A percentile compares a stretch with the other conserved stretches of the same genome.
phyloP scores from a whole-genome alignment of 1,284 basidiomycete genomes.

The Sanguinoderma infundibulare region DNA sequence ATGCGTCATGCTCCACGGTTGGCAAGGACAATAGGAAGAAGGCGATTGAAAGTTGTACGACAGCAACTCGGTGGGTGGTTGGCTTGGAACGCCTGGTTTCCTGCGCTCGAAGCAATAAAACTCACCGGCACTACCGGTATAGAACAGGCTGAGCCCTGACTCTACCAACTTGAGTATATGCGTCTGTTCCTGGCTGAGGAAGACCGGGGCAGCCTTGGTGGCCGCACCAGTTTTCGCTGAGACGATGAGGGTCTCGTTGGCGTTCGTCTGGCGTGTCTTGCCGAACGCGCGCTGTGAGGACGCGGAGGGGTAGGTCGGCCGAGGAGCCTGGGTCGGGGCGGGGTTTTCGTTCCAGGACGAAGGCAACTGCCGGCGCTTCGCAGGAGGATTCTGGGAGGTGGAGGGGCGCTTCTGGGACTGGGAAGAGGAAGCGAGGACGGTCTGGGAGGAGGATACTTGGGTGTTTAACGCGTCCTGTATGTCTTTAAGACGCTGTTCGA shows the following conservation, averaged over 20 bases:
- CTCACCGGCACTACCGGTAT: conserved; percentile 95
- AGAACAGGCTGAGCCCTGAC: conserved; percentile 84
- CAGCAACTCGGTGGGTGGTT: neutral
- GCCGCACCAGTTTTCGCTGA: conserved; percentile 23
- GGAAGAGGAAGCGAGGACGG: conserved; percentile 30
- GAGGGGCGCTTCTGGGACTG: conserved; percentile 50
- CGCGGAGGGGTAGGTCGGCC: conserved; percentile 33
- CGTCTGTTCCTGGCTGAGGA: conserved; percentile 83
- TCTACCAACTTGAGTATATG: conserved; percentile 81
- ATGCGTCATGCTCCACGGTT: conserved; percentile 12
- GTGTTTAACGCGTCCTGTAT: conserved; percentile 55
- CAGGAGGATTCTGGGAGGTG: conserved; percentile 37
- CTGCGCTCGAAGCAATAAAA: conserved; percentile 17
- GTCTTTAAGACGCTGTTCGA: conserved; percentile 51
- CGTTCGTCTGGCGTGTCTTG: conserved; percentile 13
- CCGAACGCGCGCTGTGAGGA: conserved; percentile 20
- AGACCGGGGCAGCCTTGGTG: conserved; percentile 48
- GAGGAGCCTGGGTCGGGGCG: conserved; percentile 11
- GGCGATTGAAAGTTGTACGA: neutral
- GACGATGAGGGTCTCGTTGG: conserved; percentile 19
- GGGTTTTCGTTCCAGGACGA: conserved; percentile 43
- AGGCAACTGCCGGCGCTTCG: conserved; percentile 59
- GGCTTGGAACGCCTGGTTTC: neutral
- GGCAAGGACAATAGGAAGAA: too few species aligned
- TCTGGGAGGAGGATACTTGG: conserved; percentile 25